Evolutionary conservation across 441 rosid genomes (phyloP).

Genomic region (Gossypium lobatum): DNA sequence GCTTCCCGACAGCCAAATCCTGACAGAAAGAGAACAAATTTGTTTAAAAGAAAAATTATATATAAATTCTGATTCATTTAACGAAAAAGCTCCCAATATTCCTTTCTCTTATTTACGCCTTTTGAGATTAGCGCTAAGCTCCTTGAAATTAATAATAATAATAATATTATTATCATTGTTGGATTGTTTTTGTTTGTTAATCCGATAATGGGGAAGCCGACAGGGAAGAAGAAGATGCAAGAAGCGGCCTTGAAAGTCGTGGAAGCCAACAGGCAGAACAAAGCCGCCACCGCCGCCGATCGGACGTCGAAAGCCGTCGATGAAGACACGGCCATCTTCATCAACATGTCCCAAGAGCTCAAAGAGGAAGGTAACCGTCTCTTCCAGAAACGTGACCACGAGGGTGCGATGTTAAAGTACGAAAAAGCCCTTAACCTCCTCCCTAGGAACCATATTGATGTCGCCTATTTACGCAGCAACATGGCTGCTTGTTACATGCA

Average conservation of each 20-base stretch:
- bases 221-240: conserved; percentile 69
- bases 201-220: conserved; percentile 74
- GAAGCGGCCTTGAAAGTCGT: conserved; percentile 26
- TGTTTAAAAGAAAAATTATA: neutral
- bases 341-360: conserved; percentile 79
- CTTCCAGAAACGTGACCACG: conserved; percentile 74
- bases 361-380: conserved; percentile 91
- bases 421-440: conserved; percentile 87
- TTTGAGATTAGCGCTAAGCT: neutral
- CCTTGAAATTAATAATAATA: neutral
- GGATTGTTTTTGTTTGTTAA: neutral
- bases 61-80: neutral
- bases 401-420: conserved; percentile 84
- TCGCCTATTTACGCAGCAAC: conserved; percentile 64
- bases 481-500: conserved; percentile 96
- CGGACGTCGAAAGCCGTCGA: conserved; percentile 69
- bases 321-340: conserved; percentile 88
- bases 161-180: too few relatives aligned
- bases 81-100: neutral
- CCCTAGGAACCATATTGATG: conserved; percentile 70
- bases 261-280: conserved; percentile 31
- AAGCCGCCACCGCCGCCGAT: conserved; percentile 20
- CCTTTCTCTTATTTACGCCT: neutral
- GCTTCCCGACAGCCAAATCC: neutral
- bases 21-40: neutral